Base-by-base conservation (phyloP, 768 basidiomycete species). In the Antrodiella citrinella region DNA sequence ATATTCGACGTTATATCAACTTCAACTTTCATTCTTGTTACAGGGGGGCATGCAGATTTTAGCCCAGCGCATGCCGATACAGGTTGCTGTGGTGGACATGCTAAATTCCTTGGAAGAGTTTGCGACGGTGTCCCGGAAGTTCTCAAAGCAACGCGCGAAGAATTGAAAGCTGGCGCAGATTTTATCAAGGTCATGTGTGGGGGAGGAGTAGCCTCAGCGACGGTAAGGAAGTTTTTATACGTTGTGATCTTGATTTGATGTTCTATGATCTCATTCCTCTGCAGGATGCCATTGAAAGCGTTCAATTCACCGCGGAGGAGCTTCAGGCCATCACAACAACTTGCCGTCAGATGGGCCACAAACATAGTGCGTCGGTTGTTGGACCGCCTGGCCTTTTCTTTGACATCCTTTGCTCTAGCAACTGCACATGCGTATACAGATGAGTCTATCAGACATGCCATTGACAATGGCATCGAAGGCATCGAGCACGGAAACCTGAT, bases 401-500 rank as follows among this genome's bases (percentile, higher is more conserved):
- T n/a, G n/a, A n/a, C n/a, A n/a, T n/a, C n/a, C n/a, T n/a, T n/a
- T n/a, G n/a, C n/a, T n/a, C n/a, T 26, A 67, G 64, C 57, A 1
- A 66, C 64, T 7, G 63, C 62, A 1, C 63, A 65, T 45, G 62
- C 63, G 13, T 68, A 71, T 53, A 74, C 72, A 1, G 58, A 62
- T n/a, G 71, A 67, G 19, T 66, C 71, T 1, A 71, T 75, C 51
- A 58, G 63, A 1, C 73, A 74, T 45, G 72, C 73, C 0, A 65
- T 75, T 26, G 65, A 70, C n/a, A 72, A 72, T 45, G 72, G 74
- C 9, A 67, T 73, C 4, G 54, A 49, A 10, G 72, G 72, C 3
- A 74, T 75, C 44, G 74, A 75, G 50, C 74, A 75, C 48, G 74
- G 74, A 3, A 74, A 75, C 54, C 59, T 74, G 9, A 63, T 74